Evolutionary conservation across 73 alveolate genomes (phyloP).

Genomic region (Stentor coeruleus): DNA sequence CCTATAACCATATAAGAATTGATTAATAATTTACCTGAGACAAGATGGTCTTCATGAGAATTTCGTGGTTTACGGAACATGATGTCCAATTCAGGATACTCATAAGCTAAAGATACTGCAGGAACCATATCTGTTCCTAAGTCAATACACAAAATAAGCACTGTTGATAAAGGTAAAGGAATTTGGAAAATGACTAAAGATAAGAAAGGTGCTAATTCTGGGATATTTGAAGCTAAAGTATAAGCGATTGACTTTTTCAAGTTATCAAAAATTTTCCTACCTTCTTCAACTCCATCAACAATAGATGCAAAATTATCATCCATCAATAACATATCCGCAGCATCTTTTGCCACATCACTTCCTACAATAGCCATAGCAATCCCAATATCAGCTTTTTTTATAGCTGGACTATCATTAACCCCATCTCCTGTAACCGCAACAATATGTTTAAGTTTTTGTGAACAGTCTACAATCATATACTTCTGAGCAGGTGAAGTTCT

Average conservation of each 20-base stretch:
- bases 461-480: conserved; percentile 89
- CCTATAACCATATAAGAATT: conserved; percentile 57
- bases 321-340: conserved; percentile 79
- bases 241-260: conserved; percentile 64
- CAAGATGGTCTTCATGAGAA: conserved; percentile 72
- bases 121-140: conserved; percentile 91
- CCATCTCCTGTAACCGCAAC: conserved; percentile 99
- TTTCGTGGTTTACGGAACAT: conserved; percentile 83
- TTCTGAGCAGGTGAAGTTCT: conserved; percentile 95
- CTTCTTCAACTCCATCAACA: conserved; percentile 78
- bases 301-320: conserved; percentile 52
- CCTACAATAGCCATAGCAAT: conserved; percentile 62
- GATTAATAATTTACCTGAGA: conserved; percentile 46
- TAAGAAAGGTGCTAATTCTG: conserved; percentile 81
- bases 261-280: conserved; percentile 91
- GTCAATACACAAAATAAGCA: conserved; percentile 76
- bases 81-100: conserved; percentile 82
- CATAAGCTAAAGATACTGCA: conserved; percentile 84
- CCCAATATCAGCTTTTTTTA: conserved; percentile 96
- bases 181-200: conserved; percentile 58
- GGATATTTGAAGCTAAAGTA: conserved; percentile 70
- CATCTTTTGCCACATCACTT: conserved; percentile 83
- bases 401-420: conserved; percentile 99
- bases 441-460: conserved; percentile 80
- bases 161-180: conserved; percentile 82